Evolutionary conservation across 495 filamentous ascomycete species (phyloP), one percentile per base, ranked within the genome.

Genomic region (Parmelia sp.): DNA sequence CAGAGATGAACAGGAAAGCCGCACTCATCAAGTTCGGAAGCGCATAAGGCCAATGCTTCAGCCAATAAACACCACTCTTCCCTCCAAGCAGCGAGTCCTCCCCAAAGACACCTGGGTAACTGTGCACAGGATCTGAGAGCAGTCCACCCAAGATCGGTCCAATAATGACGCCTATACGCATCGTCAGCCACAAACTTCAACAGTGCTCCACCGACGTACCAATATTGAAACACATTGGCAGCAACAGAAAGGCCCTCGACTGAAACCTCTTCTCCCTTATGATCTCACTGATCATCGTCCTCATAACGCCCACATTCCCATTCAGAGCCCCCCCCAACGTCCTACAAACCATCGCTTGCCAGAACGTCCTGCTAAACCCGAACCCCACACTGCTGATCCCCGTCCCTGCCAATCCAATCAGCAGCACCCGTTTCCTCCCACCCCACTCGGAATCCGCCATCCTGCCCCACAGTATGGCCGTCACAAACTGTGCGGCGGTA

Each of bases 401-500:
- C 1, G 89, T 92, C 2, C 90, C 90, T 21, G 84, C 58, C 29
- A 94, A 73, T 17, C 90, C 90, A 58, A 93, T 84, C 64, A 94
- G 71, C 68, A 96, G 76, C 45, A 92, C 88, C 37, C 84, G 87
- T 72, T 90, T 91, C 29, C 90, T 82, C 15, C 90, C 90, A 49
- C 84, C 82, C 72, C 79, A 79, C 58, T 84, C 81, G 5, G 84
- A 84, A 74, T 94, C 90, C 4, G 90, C 88, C 35, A 88, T 75
- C 1, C 88, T 81, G 7, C 90, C 90, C 90, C 90, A 94, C 29
- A 90, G 71, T 73, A 95, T 90, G n/a, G 88, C 89, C 1, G 90
- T 93, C 33, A 90, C 78, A 73, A 91, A 91, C 76, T 96, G 90
- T 10, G 89, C 88, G 9, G 86, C 88, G 0, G 90, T 90, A 71